Conservation (phyloP, 805 yeast genomes). For the Huiozyma sinensis region DNA sequence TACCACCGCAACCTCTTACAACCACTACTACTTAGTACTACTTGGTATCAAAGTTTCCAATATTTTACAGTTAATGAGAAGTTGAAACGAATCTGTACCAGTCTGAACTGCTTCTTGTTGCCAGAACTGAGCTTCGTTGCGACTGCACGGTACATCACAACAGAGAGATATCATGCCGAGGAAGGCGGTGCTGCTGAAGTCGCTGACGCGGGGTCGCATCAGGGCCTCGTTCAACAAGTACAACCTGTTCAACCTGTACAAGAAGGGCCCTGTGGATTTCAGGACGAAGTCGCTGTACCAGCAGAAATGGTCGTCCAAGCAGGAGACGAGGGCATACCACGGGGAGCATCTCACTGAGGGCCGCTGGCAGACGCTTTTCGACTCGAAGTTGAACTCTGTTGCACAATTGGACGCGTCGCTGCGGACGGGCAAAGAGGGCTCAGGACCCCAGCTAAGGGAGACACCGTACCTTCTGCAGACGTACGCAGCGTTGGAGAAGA, state of each 20-base stretch:
- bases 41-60: no score
- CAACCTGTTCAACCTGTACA: conserved; percentile 79
- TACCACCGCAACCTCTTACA: no score
- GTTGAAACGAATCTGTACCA: no score
- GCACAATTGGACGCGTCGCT: conserved; percentile 80
- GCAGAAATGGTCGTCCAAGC: conserved; percentile 86
- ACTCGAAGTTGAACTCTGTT: conserved; percentile 64
- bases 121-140: no score
- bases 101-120: no score
- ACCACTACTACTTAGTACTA: no score
- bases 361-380: conserved; percentile 65
- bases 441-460: conserved; percentile 29
- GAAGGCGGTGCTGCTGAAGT: conserved; percentile 45
- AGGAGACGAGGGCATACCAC: conserved; percentile 88
- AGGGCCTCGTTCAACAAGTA: conserved; percentile 88
- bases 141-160: no score
- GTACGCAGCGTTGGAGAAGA: conserved; percentile 74
- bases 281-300: conserved; percentile 66
- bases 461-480: conserved; percentile 88
- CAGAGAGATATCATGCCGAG: conserved; percentile 39
- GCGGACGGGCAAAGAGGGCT: conserved; percentile 34
- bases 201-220: conserved; percentile 57
- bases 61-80: no score
- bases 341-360: conserved; percentile 87
- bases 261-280: conserved; percentile 49